Evolutionary conservation across 1,284 basidiomycete genomes (phyloP), one percentile per base, ranked within the genome.

Genomic region (Retiboletus fuscus): DNA sequence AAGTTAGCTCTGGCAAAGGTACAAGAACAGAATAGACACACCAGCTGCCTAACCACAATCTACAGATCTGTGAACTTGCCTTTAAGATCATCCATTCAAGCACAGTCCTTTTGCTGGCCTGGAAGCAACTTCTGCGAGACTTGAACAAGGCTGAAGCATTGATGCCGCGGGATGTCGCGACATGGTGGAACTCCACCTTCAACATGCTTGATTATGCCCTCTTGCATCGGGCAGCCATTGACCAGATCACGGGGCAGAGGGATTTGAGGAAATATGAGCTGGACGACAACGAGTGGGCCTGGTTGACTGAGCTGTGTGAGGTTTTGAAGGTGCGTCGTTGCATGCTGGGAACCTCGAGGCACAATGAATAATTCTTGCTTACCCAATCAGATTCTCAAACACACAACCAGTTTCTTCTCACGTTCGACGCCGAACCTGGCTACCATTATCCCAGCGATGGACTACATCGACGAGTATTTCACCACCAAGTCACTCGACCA

Each of bases 401-500:
- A 83, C 44, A 78, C 79, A 47, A 83, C 79, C 10, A 10, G 10
- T 16, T 44, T 44, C 22, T 49, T 49, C 22, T 49, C 47, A 16
- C 22, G 47, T 24, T 49, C 47, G 22, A 20, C 47, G 16, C 74
- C 80, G 0, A 78, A 67, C 60, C 62, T 84, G 0, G 73, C 39
- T 0, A 79, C 34, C 0, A 79, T 85, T 1, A 82, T 85, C 55
- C 83, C 82, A 3, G 78, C 80, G 2, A 84, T 84, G 81, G 83
- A 84, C 60, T 64, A 73, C 30, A 74, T 83, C n/a, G 77, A 84
- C 64, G 46, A 74, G 22, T 22, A 69, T 1, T 71, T 83, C 15
- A 69, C 78, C 0, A 78, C 67, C 22, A 24, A 55, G 15, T 41
- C n/a, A 5, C 49, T 22, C 15, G 44, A 64, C 16, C 3, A 20